Percentiles rank a stretch among this genome's conserved stretches.
Conservation (phyloP, 371 early-diverging fungal genomes). For the Zancudomyces culisetae region DNA sequence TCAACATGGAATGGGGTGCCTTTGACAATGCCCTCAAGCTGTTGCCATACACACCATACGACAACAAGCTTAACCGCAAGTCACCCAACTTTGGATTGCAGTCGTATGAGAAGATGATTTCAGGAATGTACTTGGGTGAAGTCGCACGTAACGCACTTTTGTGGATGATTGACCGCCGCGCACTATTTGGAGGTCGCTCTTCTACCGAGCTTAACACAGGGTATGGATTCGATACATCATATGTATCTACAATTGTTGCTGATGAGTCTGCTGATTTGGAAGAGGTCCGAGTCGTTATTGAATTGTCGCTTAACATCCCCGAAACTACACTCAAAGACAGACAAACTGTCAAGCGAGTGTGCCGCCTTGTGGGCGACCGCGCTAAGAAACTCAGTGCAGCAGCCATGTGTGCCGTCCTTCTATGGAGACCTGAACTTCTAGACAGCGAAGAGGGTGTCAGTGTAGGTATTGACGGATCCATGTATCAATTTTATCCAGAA, state of each 20-base stretch:
- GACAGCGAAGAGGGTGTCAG: constrained; percentile 49
- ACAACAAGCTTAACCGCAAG: constrained; percentile 65
- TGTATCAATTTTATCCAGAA: constrained; percentile 83
- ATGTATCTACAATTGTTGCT: constrained; percentile 76
- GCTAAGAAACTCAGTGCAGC: constrained; percentile 73
- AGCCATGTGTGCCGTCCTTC: constrained; percentile 62
- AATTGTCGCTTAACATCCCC: constrained; percentile 44
- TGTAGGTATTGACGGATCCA: constrained; percentile 83
- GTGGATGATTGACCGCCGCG: constrained; percentile 63
- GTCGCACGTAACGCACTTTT: constrained; percentile 62
- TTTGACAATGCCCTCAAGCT: constrained; percentile 57
- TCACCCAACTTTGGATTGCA: constrained; percentile 66
- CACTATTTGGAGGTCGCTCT: constrained; percentile 42
- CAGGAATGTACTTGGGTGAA: constrained; percentile 94
- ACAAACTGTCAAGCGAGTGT: constrained; percentile 57
- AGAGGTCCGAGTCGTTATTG: constrained; percentile 50
- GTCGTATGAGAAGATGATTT: constrained; percentile 88
- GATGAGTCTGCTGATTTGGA: constrained; percentile 47
- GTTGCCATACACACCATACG: constrained; percentile 68
- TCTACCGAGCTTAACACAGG: constrained; percentile 45
- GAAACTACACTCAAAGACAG: constrained; percentile 55
- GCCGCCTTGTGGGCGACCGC: constrained; percentile 69
- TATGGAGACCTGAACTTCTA: constrained; percentile 17
- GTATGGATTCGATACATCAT: constrained; percentile 73
- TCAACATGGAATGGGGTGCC: constrained; percentile 87